Conservation (phyloP, 2,329 filamentous ascomycete genomes). For the Ophiognomonia clavigignenti-juglandacearum region DNA sequence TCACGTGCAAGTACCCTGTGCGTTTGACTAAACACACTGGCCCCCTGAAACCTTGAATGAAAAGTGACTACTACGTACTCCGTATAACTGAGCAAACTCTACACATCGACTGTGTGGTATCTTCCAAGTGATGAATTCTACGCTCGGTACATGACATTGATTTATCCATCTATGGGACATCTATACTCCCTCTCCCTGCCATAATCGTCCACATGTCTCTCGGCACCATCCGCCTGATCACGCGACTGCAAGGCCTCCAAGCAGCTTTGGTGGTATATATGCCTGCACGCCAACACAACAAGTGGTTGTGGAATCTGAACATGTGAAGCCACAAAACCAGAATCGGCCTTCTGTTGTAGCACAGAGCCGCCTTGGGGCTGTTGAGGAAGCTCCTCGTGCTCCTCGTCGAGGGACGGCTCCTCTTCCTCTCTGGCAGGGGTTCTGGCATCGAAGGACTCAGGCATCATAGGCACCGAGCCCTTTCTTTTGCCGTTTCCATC, state of each 20-base stretch:
- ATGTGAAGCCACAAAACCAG: slow-evolving; percentile 30
- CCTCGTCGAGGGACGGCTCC: slow-evolving; percentile 29
- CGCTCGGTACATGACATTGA: slow-evolving; percentile 20
- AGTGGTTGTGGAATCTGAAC: slow-evolving; percentile 57
- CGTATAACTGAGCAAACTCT: too few relatives aligned
- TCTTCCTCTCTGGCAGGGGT: slow-evolving; percentile 11
- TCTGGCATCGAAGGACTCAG: slow-evolving; percentile 13
- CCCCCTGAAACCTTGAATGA: background rate
- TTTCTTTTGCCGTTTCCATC: slow-evolving; percentile 32
- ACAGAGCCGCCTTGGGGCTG: background rate
- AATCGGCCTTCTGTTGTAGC: slow-evolving; percentile 34
- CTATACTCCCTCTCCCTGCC: slow-evolving; percentile 44
- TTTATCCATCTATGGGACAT: slow-evolving; percentile 57
- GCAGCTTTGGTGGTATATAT: slow-evolving; percentile 66
- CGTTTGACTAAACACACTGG: background rate
- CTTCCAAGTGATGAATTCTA: background rate
- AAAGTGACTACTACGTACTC: too few relatives aligned
- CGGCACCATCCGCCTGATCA: slow-evolving; percentile 31
- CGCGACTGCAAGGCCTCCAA: slow-evolving; percentile 60
- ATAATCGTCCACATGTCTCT: slow-evolving; percentile 38
- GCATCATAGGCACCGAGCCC: slow-evolving; percentile 14
- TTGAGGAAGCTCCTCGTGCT: slow-evolving; percentile 37
- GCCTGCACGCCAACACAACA: slow-evolving; percentile 65
- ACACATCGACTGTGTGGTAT: too few relatives aligned
- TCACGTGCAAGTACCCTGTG: background rate